Evolutionary conservation across 768 basidiomycete genomes (phyloP), one percentile per base, ranked within the genome.

Genomic region (Calocera viscosa): DNA sequence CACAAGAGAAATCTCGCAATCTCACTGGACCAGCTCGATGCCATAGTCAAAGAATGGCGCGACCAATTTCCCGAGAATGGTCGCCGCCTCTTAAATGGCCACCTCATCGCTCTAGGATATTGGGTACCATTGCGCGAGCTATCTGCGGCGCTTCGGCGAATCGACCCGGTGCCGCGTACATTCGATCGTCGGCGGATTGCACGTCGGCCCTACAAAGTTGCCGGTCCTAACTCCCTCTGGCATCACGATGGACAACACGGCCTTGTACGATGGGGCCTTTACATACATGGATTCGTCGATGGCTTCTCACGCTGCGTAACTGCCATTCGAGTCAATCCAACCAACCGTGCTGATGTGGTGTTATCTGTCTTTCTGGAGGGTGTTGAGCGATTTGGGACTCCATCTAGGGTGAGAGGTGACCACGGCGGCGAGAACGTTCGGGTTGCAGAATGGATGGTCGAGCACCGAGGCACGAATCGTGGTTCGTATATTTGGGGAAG

Each of bases 321-420:
- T 12, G 64, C 14, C 1, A 26, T 69, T 35, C n/a, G 39, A 0
- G 68, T 68, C 17, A 41, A 8, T 24, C 49, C 65, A 22, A 69
- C 65, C 49, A 69, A 69, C 49, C n/a, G 53, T 7, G 67, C 67
- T 8, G 33, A 17, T 16, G 65, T 60, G n/a, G 79, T 81, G 1
- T 72, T 79, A 11, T 49, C 72, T 1, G 66, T 82, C 0, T 81
- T 82, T 68, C 32, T 68, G 0, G 66, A 70, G 8, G 68, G 71
- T 12, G 66, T 70, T 16, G 30, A 64, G 5, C 53, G 28, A 0
- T 74, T 75, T 69, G 78, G 78, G 3, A 63, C 75, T 11, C 78
- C 78, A 2, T 68, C 67, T 2, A 35, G 69, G 0, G 49, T 73
- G 1, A 28, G 75, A 69, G 1, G 78, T 75, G 71, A 33, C 66